These are phyloP conservation scores for Strobilomyces dryophilus DNA, from an alignment of 768 basidiomycete species.

Conservation along the genomic window DNA sequence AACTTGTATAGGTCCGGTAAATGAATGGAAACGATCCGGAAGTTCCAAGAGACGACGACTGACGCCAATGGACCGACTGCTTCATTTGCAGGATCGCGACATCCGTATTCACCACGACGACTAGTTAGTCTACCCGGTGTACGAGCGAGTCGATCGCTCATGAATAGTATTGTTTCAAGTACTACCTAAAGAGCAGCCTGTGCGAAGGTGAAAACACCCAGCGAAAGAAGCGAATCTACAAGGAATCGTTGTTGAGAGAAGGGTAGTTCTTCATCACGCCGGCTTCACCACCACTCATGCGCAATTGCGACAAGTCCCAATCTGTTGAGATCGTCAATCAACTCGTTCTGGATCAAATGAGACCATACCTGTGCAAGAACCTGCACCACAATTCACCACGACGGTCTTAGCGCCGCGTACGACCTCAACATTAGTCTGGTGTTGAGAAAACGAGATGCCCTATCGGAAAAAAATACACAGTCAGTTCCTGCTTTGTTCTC, in stretches of 20 bases:
- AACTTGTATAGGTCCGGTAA: too few species aligned
- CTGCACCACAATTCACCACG: constrained; percentile 53
- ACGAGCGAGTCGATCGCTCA: too few species aligned
- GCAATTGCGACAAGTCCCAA: constrained; percentile 51
- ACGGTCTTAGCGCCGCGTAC: constrained; percentile 39
- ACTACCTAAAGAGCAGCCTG: too few species aligned
- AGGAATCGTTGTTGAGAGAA: constrained; percentile 31
- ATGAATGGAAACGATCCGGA: too few species aligned
- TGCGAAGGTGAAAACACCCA: too few species aligned
- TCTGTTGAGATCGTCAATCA: constrained; percentile 27
- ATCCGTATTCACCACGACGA: too few species aligned
- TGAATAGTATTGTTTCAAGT: too few species aligned
- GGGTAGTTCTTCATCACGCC: constrained; percentile 33
- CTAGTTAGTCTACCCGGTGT: too few species aligned
- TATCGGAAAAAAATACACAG: constrained; percentile 18
- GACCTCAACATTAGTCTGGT: constrained; percentile 42
- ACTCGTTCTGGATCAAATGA: background rate
- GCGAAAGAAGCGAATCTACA: constrained; percentile 7
- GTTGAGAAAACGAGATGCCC: constrained; percentile 46
- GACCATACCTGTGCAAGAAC: constrained; percentile 44
- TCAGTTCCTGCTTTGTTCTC: background rate
- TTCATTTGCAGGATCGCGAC: too few species aligned
- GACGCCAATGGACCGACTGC: too few species aligned
- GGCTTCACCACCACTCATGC: constrained; percentile 40
- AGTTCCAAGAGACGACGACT: too few species aligned